These are phyloP conservation scores for Linnemannia elongata DNA, from an alignment of 192 early-diverging fungal genomes.

Conservation along the genomic window DNA sequence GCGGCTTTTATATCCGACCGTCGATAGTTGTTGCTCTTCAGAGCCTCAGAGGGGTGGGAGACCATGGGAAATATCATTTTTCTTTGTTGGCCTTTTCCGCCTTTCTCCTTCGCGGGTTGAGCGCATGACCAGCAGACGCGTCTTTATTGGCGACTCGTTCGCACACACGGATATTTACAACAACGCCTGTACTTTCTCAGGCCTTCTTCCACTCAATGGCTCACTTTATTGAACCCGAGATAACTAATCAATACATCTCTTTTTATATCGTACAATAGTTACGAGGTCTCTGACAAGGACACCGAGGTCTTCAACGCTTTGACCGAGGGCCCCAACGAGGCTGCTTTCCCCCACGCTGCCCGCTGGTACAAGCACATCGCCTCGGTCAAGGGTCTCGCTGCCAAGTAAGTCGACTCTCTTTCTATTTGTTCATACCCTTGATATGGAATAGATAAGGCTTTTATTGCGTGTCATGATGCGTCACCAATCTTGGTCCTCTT, in stretches of 20 bases:
- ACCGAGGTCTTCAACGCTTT: conserved; percentile 88
- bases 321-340: conserved; percentile 77
- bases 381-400: conserved; percentile 62
- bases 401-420: conserved; percentile 59
- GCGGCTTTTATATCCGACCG: not conserved
- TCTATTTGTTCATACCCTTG: not conserved
- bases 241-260: not conserved
- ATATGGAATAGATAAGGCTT: not conserved
- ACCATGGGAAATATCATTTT: conserved; percentile 1
- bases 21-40: too few species aligned
- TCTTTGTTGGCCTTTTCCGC: not conserved
- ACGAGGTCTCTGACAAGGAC: conserved; percentile 86
- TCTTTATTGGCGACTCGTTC: not conserved
- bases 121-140: not conserved
- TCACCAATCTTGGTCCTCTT: not conserved
- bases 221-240: not conserved
- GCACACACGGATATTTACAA: not conserved
- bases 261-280: conserved; percentile 55
- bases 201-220: not conserved
- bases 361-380: conserved; percentile 98
- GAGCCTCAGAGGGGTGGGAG: not conserved
- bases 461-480: not conserved
- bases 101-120: not conserved
- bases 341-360: conserved; percentile 86
- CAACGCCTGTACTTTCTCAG: not conserved